A percentile compares a stretch with the other conserved stretches of the same genome.
Evolutionary conservation across 805 yeast genomes (phyloP).

Genomic region (Saccharomyces jurei): DNA sequence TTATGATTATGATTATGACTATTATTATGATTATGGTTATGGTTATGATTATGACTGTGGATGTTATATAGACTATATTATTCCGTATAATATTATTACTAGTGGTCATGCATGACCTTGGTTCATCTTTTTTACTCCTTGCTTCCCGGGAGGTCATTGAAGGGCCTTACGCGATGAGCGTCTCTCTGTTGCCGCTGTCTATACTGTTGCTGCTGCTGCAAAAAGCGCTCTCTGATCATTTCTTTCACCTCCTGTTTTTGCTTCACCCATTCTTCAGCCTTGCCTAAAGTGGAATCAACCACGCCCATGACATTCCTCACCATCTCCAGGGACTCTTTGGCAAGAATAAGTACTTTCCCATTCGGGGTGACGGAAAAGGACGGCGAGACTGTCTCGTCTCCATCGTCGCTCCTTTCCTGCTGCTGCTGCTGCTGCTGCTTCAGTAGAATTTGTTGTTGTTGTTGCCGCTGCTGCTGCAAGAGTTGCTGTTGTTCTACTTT

Average conservation of each 20-base stretch:
- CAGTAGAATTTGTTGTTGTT: slow-evolving; percentile 4
- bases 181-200: not conserved
- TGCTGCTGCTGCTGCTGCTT: not conserved
- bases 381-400: slow-evolving; percentile 1
- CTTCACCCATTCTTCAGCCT: slow-evolving; percentile 79
- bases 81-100: not conserved
- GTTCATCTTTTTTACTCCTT: not conserved
- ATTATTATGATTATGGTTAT: not conserved
- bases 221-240: slow-evolving; percentile 19
- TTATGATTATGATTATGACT: not conserved
- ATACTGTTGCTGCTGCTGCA: slow-evolving; percentile 8
- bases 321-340: slow-evolving; percentile 86
- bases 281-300: slow-evolving; percentile 74
- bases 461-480: slow-evolving; percentile 1
- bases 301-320: slow-evolving; percentile 73
- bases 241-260: slow-evolving; percentile 35
- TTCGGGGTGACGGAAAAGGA: slow-evolving; percentile 37
- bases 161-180: not conserved
- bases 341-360: slow-evolving; percentile 69
- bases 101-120: not conserved
- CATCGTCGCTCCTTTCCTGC: not conserved
- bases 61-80: not conserved
- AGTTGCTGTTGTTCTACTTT: slow-evolving; percentile 3
- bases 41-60: not conserved
- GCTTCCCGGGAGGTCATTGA: not conserved